phyloP scores from a whole-genome alignment of 2,329 filamentous ascomycete species.

The Spiromastix sp. region DNA sequence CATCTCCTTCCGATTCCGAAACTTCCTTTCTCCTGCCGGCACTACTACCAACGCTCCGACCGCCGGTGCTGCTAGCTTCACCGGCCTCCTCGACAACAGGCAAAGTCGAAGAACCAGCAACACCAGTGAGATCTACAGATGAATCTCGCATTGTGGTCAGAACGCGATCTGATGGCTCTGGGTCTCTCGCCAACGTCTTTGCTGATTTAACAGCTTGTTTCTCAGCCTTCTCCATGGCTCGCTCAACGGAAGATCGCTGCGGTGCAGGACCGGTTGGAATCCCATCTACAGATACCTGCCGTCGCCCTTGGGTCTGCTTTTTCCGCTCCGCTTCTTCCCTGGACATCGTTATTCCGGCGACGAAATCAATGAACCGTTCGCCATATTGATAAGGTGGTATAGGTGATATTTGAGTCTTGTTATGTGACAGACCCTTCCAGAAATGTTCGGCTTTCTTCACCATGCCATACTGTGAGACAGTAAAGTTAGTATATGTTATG shows the following conservation, averaged over 20 bases:
- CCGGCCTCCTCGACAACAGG: constrained; percentile 87
- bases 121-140: constrained; percentile 44
- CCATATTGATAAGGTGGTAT: constrained; percentile 85
- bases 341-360: constrained; percentile 82
- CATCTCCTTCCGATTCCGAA: constrained; percentile 2
- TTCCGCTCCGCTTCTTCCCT: constrained; percentile 65
- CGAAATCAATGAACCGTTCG: constrained; percentile 87
- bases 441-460: constrained; percentile 94
- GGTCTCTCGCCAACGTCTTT: constrained; percentile 33
- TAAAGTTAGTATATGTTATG: constrained; percentile 6
- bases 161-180: constrained; percentile 52
- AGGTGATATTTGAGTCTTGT: constrained; percentile 81
- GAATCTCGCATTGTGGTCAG: constrained; percentile 49
- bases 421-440: constrained; percentile 83
- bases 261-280: constrained; percentile 15
- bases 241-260: constrained; percentile 36
- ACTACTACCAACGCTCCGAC: constrained; percentile 8
- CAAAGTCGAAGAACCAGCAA: constrained; percentile 46
- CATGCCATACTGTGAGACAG: constrained; percentile 61
- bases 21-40: constrained; percentile 2
- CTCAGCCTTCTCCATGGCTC: constrained; percentile 48
- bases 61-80: constrained; percentile 51
- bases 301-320: constrained; percentile 17
- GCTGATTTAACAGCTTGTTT: constrained; percentile 41
- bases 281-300: constrained; percentile 20